Percentiles rank a stretch among this genome's conserved stretches.
phyloP scores from a whole-genome alignment of 2,329 filamentous ascomycete species.

The Trichoderma harzianum region DNA sequence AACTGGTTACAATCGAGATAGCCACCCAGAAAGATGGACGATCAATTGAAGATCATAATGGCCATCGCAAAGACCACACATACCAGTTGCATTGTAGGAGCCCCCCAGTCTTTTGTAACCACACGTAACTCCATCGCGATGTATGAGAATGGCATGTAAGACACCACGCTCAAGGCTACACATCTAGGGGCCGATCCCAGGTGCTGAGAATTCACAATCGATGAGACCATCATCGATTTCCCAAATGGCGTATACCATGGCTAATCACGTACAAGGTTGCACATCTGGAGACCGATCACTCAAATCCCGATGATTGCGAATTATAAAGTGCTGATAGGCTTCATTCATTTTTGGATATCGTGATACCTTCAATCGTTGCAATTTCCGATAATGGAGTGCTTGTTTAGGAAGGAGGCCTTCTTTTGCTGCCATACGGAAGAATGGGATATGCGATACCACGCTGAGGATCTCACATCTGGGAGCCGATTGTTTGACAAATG shows the following conservation, averaged over 20 bases:
- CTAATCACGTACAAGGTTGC: background rate
- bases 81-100: conserved; percentile 23
- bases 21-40: background rate
- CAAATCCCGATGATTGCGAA: background rate
- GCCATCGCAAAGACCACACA: conserved; percentile 21
- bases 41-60: conserved; percentile 20
- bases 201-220: background rate
- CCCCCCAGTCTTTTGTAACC: background rate
- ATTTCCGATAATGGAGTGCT: background rate
- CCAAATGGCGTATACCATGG: background rate
- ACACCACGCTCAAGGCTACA: conserved; percentile 13
- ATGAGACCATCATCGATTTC: background rate
- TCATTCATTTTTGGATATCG: background rate
- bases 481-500: background rate
- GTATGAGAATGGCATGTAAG: conserved; percentile 25
- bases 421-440: conserved; percentile 23
- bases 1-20: background rate
- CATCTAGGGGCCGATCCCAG: conserved; percentile 3
- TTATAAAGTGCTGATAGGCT: background rate
- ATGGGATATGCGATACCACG: conserved; percentile 21
- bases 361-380: background rate
- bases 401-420: background rate
- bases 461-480: background rate
- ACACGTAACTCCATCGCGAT: conserved; percentile 19
- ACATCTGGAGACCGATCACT: background rate